Percentiles rank a stretch among this genome's conserved stretches.
Evolutionary conservation across 805 yeast genomes (phyloP).

Genomic region (Zygosaccharomyces lentus): DNA sequence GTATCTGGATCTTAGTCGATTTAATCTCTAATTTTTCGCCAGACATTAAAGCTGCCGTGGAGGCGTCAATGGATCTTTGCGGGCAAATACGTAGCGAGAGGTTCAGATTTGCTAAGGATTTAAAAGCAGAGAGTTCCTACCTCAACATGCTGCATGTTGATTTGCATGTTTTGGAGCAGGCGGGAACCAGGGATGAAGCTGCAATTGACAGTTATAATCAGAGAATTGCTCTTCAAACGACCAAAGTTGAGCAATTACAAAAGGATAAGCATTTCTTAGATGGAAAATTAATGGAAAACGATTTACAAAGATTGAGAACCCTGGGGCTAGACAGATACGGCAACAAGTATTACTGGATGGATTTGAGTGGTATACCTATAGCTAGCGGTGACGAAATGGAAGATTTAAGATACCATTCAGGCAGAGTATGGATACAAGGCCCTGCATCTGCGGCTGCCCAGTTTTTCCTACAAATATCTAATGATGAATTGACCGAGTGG

Average conservation of each 20-base stretch:
- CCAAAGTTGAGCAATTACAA: conserved; percentile 41
- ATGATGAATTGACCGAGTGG: conserved; percentile 32
- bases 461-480: conserved; percentile 32
- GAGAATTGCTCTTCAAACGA: conserved; percentile 26
- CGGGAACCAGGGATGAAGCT: conserved; percentile 16
- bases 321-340: conserved; percentile 80
- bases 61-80: conserved; percentile 33
- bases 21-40: conserved; percentile 41
- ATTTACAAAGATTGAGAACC: conserved; percentile 68
- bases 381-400: conserved; percentile 43
- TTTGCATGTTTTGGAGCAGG: conserved; percentile 11
- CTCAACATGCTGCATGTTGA: conserved; percentile 7
- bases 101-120: conserved; percentile 27
- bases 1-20: conserved; percentile 60
- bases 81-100: conserved; percentile 34
- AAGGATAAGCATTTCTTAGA: conserved; percentile 52
- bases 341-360: conserved; percentile 96
- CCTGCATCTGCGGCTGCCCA: conserved; percentile 54
- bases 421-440: conserved; percentile 88
- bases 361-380: conserved; percentile 72
- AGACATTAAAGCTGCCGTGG: conserved; percentile 32
- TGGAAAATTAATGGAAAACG: conserved; percentile 58
- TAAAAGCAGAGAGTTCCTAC: conserved; percentile 23
- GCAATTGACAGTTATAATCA: conserved; percentile 13
- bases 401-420: conserved; percentile 66